Evolutionary conservation across 2,329 filamentous ascomycete species (phyloP).

Genomic region (Colletotrichum cordylinicola): DNA sequence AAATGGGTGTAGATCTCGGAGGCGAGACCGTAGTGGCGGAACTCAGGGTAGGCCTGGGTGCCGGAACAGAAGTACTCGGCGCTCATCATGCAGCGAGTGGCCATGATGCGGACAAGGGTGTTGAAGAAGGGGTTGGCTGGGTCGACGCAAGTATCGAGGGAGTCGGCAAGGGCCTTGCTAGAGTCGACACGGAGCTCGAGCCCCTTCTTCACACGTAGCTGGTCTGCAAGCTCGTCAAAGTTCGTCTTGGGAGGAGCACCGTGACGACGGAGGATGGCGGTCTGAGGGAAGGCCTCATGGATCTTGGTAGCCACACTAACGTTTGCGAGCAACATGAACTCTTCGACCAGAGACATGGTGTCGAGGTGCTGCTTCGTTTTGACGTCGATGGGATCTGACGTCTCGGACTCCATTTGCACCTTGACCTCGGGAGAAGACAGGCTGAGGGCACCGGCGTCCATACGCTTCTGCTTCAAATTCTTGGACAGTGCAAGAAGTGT

Average conservation of each 20-base stretch:
- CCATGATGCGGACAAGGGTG: conserved; percentile 95
- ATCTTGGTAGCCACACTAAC: conserved; percentile 91
- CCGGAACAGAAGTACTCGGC: conserved; percentile 98
- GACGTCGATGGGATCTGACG: conserved; percentile 93
- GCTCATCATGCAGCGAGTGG: conserved; percentile 98
- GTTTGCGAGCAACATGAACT: conserved; percentile 99
- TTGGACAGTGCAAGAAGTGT: conserved; percentile 87
- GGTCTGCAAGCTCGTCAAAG: conserved; percentile 91
- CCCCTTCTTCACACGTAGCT: conserved; percentile 85
- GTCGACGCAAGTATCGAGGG: conserved; percentile 85
- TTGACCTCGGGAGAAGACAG: conserved; percentile 98
- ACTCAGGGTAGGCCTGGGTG: conserved; percentile 90
- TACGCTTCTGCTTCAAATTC: conserved; percentile 91
- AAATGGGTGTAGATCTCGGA: conserved; percentile 99
- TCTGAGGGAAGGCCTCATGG: conserved; percentile 92
- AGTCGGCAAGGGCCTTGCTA: conserved; percentile 92
- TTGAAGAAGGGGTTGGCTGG: conserved; percentile 92
- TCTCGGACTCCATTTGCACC: conserved; percentile 93
- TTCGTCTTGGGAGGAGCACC: conserved; percentile 92
- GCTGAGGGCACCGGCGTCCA: conserved; percentile 94
- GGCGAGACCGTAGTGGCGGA: conserved; percentile 95
- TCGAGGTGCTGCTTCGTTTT: conserved; percentile 94
- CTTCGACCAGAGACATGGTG: conserved; percentile 96
- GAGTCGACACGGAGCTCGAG: conserved; percentile 84
- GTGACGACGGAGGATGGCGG: conserved; percentile 91